These are phyloP conservation scores for Allomyces macrogynus DNA, from an alignment of 192 early-diverging fungal genomes.

Conservation along the genomic window DNA sequence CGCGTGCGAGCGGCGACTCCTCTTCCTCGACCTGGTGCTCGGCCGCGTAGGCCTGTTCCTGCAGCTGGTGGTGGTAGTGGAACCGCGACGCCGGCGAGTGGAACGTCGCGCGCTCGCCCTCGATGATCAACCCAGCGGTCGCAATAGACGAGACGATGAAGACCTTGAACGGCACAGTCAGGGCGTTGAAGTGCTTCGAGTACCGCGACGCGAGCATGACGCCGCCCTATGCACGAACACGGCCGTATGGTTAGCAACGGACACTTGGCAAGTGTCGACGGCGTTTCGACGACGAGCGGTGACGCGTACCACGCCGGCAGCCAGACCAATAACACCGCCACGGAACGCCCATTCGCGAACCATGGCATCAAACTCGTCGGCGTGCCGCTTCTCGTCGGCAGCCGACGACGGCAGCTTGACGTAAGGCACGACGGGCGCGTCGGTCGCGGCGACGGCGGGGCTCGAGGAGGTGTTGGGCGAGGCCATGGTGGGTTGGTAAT, in stretches of 20 bases:
- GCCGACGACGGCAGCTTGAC: too few relatives aligned
- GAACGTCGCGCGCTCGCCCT: neutral
- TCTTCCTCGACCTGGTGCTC: neutral
- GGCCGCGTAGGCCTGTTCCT: neutral
- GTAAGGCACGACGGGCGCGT: too few relatives aligned
- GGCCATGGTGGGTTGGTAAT: too few relatives aligned
- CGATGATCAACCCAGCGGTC: neutral
- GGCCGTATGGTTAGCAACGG: too few relatives aligned
- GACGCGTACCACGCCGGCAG: neutral
- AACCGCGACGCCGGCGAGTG: neutral
- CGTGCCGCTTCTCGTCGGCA: neutral
- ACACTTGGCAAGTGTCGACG: too few relatives aligned
- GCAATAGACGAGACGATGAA: neutral
- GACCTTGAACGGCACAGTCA: neutral
- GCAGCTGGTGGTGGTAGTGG: neutral
- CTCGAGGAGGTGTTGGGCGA: too few relatives aligned
- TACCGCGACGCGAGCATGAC: neutral
- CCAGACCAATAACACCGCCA: neutral
- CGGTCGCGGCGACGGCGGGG: too few relatives aligned
- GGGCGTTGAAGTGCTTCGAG: neutral
- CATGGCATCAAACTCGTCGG: neutral
- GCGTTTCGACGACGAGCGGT: too few relatives aligned
- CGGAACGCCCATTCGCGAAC: neutral
- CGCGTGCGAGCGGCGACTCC: neutral
- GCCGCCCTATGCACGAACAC: too few relatives aligned